Evolutionary conservation across 192 early-diverging fungal species (phyloP).

Genomic region (Radiomyces spectabilis): DNA sequence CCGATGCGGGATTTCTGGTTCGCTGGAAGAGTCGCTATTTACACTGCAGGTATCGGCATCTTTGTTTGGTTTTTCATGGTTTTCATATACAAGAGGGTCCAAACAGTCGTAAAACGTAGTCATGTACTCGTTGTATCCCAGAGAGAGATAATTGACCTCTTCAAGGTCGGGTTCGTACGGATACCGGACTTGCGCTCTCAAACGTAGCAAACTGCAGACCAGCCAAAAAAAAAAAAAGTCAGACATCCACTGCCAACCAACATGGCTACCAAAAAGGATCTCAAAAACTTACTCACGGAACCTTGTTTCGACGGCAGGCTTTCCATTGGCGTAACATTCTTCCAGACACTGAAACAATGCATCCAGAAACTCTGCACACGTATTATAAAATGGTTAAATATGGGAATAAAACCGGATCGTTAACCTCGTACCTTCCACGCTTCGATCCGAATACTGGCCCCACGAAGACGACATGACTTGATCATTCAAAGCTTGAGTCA

Average conservation of each 20-base stretch:
- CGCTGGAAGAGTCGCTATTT: background rate
- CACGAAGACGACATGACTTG: no score
- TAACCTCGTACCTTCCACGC: conserved; percentile 16
- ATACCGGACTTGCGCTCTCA: conserved; percentile 7
- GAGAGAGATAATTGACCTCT: conserved; percentile 16
- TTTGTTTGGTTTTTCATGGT: background rate
- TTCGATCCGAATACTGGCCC: no score
- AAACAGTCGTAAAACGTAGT: conserved; percentile 18
- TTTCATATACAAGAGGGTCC: conserved; percentile 22
- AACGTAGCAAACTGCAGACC: conserved; percentile 8
- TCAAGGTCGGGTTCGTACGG: conserved; percentile 4
- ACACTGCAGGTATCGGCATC: background rate
- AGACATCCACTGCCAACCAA: no score
- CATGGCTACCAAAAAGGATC: background rate
- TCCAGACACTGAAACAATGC: conserved; percentile 3
- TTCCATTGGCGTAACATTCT: no score
- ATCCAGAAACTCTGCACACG: no score
- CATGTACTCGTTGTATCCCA: conserved; percentile 1
- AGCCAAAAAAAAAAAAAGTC: background rate
- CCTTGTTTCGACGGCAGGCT: no score
- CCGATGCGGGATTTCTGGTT: background rate
- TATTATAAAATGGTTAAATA: no score
- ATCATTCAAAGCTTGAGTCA: conserved; percentile 17
- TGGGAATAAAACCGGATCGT: no score
- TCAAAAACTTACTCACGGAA: conserved; percentile 3